Conservation (phyloP, 208 protist species). For the Wallacemonas sp. region DNA sequence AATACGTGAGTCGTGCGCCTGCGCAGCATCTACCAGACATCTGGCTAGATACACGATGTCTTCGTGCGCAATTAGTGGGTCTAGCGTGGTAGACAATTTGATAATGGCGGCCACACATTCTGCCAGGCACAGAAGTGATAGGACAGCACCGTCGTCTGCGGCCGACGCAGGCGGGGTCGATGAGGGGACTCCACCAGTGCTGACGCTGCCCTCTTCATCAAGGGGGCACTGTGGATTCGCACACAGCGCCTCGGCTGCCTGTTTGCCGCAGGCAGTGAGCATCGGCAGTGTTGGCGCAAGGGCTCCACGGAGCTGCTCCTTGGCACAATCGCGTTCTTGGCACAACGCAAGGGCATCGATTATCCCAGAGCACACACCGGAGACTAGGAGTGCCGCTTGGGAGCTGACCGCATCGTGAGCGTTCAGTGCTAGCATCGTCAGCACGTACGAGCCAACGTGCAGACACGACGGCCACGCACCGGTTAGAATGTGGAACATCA, state of each 20-base stretch:
- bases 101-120: constrained; percentile 54
- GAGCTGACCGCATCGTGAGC: constrained; percentile 2
- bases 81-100: constrained; percentile 28
- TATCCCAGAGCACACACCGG: constrained; percentile 30
- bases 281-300: neutral
- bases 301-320: neutral
- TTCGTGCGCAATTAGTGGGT: constrained; percentile 29
- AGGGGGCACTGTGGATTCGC: neutral
- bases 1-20: constrained; percentile 1
- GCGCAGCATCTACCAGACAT: constrained; percentile 25
- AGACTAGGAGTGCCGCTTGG: constrained; percentile 27
- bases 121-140: constrained; percentile 30
- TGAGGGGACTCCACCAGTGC: constrained; percentile 1
- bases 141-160: neutral
- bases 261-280: constrained; percentile 15
- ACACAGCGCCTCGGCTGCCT: constrained; percentile 11
- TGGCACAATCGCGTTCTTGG: constrained; percentile 1
- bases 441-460: constrained; percentile 22
- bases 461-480: constrained; percentile 29
- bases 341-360: constrained; percentile 24
- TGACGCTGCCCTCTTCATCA: no score
- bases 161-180: neutral
- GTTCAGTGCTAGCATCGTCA: constrained; percentile 34
- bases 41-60: constrained; percentile 14
- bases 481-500: constrained; percentile 61